Percentiles rank a stretch among this genome's conserved stretches.
Evolutionary conservation across 2,329 filamentous ascomycete genomes (phyloP).

Genomic region (Clarireedia paspali): DNA sequence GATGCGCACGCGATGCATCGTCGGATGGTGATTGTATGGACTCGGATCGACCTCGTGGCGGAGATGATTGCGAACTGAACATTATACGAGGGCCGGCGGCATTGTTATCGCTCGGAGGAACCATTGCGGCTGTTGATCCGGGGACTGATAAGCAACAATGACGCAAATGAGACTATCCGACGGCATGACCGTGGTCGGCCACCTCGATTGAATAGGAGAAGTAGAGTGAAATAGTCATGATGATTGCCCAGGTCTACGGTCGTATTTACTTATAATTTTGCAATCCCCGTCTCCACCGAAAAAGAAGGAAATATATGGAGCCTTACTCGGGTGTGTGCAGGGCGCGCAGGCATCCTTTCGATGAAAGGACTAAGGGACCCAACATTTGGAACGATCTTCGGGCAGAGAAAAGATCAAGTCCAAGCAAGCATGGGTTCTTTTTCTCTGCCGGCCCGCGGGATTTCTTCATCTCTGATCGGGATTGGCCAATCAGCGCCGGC

Average conservation of each 20-base stretch:
- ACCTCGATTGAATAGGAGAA: too few species aligned
- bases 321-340: background rate
- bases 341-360: too few species aligned
- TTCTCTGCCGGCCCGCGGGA: too few species aligned
- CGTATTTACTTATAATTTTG: background rate
- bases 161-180: conserved; percentile 1
- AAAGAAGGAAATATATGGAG: background rate
- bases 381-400: too few species aligned
- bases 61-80: conserved; percentile 12
- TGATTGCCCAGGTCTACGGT: too few species aligned
- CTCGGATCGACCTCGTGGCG: background rate
- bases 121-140: conserved; percentile 11
- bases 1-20: conserved; percentile 13
- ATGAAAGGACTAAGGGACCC: too few species aligned
- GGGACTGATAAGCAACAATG: background rate
- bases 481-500: too few species aligned
- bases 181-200: too few species aligned
- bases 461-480: too few species aligned
- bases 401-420: too few species aligned
- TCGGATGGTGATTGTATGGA: conserved; percentile 3
- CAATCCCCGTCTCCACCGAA: background rate
- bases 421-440: too few species aligned
- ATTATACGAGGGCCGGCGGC: conserved; percentile 14
- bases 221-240: too few species aligned
- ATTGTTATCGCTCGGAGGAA: conserved; percentile 12